Evolutionary conservation across 2,329 filamentous ascomycete species (phyloP), one percentile per base, ranked within the genome.

Genomic region (Claviceps humidiphila): DNA sequence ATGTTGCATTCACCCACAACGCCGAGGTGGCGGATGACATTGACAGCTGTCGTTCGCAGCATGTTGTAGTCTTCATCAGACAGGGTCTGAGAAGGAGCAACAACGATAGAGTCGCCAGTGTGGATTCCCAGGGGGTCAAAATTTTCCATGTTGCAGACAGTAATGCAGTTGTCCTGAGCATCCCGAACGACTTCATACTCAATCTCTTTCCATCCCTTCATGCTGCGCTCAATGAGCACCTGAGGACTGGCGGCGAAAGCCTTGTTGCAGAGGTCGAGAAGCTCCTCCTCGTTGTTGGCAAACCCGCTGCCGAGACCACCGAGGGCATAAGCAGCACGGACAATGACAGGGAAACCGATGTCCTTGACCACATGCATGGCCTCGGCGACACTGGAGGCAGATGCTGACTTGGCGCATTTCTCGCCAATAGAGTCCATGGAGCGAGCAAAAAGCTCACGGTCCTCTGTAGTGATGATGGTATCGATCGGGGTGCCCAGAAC

Each of bases 201-300:
- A 57, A 97, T 94, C 71, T 98, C 93, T 71, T 98, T 98, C 93
- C 93, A 98, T 54, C 93, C 93, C 74, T 97, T 97, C 91, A 98
- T 97, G 73, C 89, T 95, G 68, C 87, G 84, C 74, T 98, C 93
- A 61, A 98, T 94, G 52, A 98, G 79, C 7, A 98, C 88, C 67
- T 98, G 93, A 8, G 93, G 93, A 65, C 89, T 95, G 59, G 87
- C 90, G 30, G 93, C 90, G 59, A 98, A 89, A 6, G 93, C 91
- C 71, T 95, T 95, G 68, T 87, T 84, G 76, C 93, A 97, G 46
- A 97, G 84, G 2, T 91, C 87, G 38, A 86, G 72, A 44, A 97
- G 75, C 68, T 98, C 82, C 2, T 79, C 69, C 60, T 94, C 83
- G 66, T 97, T 83, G 61, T 96, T 84, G 53, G 93, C 93, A 63